A percentile compares a stretch with the other conserved stretches of the same genome.
phyloP scores from a whole-genome alignment of 805 yeast genomes.

The Starmerella bombicola region DNA sequence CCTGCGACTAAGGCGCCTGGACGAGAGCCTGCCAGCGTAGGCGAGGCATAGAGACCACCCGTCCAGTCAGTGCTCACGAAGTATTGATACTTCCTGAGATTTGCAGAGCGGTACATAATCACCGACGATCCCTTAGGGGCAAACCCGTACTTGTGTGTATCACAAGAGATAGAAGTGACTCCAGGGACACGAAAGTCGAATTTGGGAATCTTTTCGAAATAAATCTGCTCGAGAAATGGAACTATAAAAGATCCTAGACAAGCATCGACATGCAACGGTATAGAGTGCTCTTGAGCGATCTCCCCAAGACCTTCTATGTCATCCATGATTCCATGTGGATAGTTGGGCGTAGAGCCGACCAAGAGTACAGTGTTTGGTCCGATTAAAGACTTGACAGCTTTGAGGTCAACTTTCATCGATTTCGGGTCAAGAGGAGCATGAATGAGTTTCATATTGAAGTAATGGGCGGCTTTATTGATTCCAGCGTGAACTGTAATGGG shows the following conservation, averaged over 20 bases:
- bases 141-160: conserved; percentile 97
- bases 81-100: conserved; percentile 69
- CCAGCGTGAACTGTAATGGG: conserved; percentile 93
- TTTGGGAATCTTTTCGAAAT: conserved; percentile 29
- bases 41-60: conserved; percentile 94
- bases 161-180: conserved; percentile 97
- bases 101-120: conserved; percentile 67
- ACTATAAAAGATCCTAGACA: conserved; percentile 89
- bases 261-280: conserved; percentile 91
- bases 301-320: conserved; percentile 63
- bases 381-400: conserved; percentile 50
- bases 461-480: conserved; percentile 80
- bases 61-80: conserved; percentile 75
- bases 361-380: conserved; percentile 70
- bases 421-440: conserved; percentile 64
- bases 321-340: conserved; percentile 92
- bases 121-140: conserved; percentile 95
- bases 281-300: conserved; percentile 49
- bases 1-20: conserved; percentile 98
- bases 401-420: conserved; percentile 54
- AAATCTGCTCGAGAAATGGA: conserved; percentile 56
- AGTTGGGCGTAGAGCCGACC: conserved; percentile 93
- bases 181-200: conserved; percentile 80
- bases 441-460: conserved; percentile 74
- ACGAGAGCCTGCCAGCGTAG: conserved; percentile 90